phyloP scores from a whole-genome alignment of 805 yeast species.

The Lipomyces yamadae region DNA sequence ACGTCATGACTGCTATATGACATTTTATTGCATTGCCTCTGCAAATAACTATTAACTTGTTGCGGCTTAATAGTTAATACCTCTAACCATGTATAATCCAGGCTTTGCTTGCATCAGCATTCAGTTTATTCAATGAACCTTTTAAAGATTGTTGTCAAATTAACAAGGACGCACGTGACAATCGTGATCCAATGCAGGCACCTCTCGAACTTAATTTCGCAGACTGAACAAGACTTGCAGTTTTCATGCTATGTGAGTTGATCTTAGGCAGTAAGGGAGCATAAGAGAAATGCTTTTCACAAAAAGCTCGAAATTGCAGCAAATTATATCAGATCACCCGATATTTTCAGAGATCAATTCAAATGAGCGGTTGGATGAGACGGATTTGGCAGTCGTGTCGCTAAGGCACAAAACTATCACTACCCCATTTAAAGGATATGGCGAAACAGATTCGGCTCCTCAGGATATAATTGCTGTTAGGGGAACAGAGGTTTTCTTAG shows the following conservation, averaged over 20 bases:
- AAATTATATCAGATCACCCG: slow-evolving; percentile 26
- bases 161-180: not conserved
- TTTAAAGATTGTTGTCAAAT: not conserved
- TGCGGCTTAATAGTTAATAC: no score
- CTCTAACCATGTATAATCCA: no score
- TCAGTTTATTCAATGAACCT: not conserved
- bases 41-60: not conserved
- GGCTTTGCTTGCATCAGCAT: not conserved
- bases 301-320: slow-evolving; percentile 19
- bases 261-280: not conserved
- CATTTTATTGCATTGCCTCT: not conserved
- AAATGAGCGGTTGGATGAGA: not conserved
- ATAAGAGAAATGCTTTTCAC: slow-evolving; percentile 15
- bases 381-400: not conserved
- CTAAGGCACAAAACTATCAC: not conserved
- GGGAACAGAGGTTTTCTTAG: slow-evolving; percentile 31
- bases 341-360: slow-evolving; percentile 16
- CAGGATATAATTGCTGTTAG: slow-evolving; percentile 24
- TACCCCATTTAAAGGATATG: not conserved
- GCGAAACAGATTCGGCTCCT: not conserved
- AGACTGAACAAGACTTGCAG: not conserved
- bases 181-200: not conserved
- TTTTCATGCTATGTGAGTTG: not conserved
- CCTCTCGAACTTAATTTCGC: not conserved
- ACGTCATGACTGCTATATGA: not conserved